Evolutionary conservation across 1,284 basidiomycete species (phyloP), one percentile per base, ranked within the genome.

Genomic region (Violaceomyces palustris): DNA sequence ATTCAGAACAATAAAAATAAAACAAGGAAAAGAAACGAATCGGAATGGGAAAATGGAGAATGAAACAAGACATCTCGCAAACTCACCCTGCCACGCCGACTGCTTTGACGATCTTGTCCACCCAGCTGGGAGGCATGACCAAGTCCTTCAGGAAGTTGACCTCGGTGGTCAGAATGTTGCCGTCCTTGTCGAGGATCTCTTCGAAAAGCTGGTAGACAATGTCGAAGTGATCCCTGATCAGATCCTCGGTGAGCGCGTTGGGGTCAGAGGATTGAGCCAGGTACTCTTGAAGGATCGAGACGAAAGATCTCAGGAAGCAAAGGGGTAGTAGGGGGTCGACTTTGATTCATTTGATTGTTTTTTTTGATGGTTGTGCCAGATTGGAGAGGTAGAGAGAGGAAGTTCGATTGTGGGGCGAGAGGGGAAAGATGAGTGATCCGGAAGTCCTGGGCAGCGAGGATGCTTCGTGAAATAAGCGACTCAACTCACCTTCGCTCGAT

Each of bases 301-400:
- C 77, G 66, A 96, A 90, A 0, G 84, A 82, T 65, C 87, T 83
- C 19, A 96, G 75, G 72, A 94, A 96, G 0, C 88, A 80, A 69
- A 96, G 89, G 3, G 86, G 89, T 42, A 91, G 83, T 21, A 93
- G 75, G 1, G 91, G 90, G 69, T 96, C 91, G 64, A 85, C 88
- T 92, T 58, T 23, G 23, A 8, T 9, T 28, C 27, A 28, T n/a
- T 10, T 28, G 9, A n/a, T 28, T n/a, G n/a, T 9, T 28, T 10
- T 28, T n/a, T n/a, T n/a, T n/a, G n/a, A n/a, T n/a, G n/a, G 28
- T 17, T 15, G 23, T 27, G 17, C 11, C n/a, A 17, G 21, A 27
- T 19, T 17, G 6, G 35, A 37, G 15, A 17, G 35, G 15, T 17
- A 18, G 6, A 18, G n/a, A 5, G 22, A 24, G n/a, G n/a, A n/a